A percentile compares a stretch with the other conserved stretches of the same genome.
Evolutionary conservation across 768 basidiomycete species (phyloP).

Genomic region (Nevesoporus exiguus): DNA sequence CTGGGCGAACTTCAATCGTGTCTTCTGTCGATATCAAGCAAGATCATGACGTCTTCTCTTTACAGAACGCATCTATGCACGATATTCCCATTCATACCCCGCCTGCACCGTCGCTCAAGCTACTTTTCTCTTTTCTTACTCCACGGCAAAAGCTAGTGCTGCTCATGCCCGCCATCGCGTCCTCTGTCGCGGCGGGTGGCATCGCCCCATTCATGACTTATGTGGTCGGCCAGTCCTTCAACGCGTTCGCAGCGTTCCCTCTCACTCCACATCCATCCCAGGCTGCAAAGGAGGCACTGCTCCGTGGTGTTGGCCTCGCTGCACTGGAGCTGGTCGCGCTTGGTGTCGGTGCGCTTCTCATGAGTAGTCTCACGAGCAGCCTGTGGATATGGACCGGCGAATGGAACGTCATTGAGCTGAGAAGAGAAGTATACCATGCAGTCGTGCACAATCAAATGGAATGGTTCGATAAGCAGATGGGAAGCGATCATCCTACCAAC

Average conservation of each 20-base stretch:
- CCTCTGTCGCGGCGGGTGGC: slow-evolving; percentile 62
- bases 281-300: slow-evolving; percentile 46
- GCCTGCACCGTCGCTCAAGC: slow-evolving; percentile 45
- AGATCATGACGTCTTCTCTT: slow-evolving; percentile 10
- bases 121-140: slow-evolving; percentile 66
- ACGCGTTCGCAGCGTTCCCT: slow-evolving; percentile 63
- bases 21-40: slow-evolving; percentile 23
- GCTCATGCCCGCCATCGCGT: slow-evolving; percentile 59
- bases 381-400: slow-evolving; percentile 92
- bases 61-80: slow-evolving; percentile 12
- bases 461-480: slow-evolving; percentile 90
- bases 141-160: slow-evolving; percentile 52
- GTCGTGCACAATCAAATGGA: slow-evolving; percentile 70
- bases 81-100: slow-evolving; percentile 21
- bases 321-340: slow-evolving; percentile 67
- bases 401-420: slow-evolving; percentile 61
- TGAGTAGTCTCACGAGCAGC: slow-evolving; percentile 71
- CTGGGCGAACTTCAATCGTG: slow-evolving; percentile 17
- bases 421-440: slow-evolving; percentile 27
- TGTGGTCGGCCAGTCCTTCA: slow-evolving; percentile 74
- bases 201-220: slow-evolving; percentile 86
- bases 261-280: slow-evolving; percentile 38
- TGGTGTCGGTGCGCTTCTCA: slow-evolving; percentile 58
- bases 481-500: slow-evolving; percentile 44
- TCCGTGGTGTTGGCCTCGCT: slow-evolving; percentile 55